Percentiles rank a stretch among this genome's conserved stretches.
Evolutionary conservation across 2,329 filamentous ascomycete genomes (phyloP).

Genomic region (Dactylellina cionopaga): DNA sequence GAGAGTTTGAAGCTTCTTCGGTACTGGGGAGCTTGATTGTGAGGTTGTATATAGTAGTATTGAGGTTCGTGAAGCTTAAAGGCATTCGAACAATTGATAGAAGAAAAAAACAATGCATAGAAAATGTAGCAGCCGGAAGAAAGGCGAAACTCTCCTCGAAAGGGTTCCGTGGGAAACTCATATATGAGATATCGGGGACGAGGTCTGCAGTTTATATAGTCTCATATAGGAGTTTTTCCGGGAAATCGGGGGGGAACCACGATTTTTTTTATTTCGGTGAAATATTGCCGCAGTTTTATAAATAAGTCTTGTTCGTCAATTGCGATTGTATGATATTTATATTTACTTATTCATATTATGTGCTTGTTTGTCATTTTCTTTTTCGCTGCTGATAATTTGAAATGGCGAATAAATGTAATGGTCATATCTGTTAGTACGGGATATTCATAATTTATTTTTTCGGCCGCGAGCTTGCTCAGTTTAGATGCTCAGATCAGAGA

Average conservation of each 20-base stretch:
- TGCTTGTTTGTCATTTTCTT: slow-evolving; percentile 32
- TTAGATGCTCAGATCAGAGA: slow-evolving; percentile 1
- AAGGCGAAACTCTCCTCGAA: slow-evolving; percentile 19
- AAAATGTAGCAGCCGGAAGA: slow-evolving; percentile 5
- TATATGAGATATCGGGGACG: slow-evolving; percentile 30
- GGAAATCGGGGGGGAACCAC: slow-evolving; percentile 18
- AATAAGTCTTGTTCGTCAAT: slow-evolving; percentile 15
- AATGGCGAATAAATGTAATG: slow-evolving; percentile 12
- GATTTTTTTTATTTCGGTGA: slow-evolving; percentile 7
- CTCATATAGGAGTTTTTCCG: slow-evolving; percentile 16
- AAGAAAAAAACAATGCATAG: no score
- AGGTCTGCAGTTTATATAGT: slow-evolving; percentile 52
- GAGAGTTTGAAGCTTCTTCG: slow-evolving; percentile 9
- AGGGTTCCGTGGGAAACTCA: background rate
- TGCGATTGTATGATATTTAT: slow-evolving; percentile 5
- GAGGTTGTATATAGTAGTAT: slow-evolving; percentile 21
- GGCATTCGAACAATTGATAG: no score
- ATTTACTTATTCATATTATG: background rate
- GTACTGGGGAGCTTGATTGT: slow-evolving; percentile 48
- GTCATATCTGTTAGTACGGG: slow-evolving; percentile 52
- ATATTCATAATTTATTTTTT: slow-evolving; percentile 33
- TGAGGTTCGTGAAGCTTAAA: no score
- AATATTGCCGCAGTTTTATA: slow-evolving; percentile 38
- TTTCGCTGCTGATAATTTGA: slow-evolving; percentile 31
- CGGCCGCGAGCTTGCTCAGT: slow-evolving; percentile 4